Evolutionary conservation across 352 stramenopile genomes (phyloP), one percentile per base, ranked within the genome.

Genomic region (Pythium sukuiense): DNA sequence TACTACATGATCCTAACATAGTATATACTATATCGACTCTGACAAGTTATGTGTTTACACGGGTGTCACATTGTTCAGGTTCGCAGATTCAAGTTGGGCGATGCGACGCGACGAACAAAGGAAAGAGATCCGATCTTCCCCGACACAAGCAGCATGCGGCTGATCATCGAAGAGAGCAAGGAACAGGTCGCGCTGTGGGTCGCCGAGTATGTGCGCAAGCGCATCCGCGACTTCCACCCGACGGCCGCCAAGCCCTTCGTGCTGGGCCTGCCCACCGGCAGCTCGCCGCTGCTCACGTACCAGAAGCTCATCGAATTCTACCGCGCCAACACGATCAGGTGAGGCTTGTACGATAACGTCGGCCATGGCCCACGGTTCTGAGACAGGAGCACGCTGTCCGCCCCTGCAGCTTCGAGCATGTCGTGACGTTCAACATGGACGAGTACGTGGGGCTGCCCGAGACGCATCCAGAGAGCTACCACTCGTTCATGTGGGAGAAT

Each of bases 371-470:
- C 7, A 20, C 16, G 9, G 11, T 43, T 18, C 27, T 65, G 57
- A 52, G 43, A 55, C 37, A 57, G 56, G 56, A 1, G n/a, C 8
- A 35, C 8, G 45, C 45, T 52, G n/a, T 27, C 24, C 20, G n/a
- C 11, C 4, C 20, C 1, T 16, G 45, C 27, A 90, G 80, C 71
- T 97, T 97, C 60, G 69, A 92, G 66, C 74, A 97, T 61, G 88
- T 97, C 12, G 83, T 96, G 60, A 97, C 89, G 24, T 96, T 97
- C 72, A 97, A 97, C 67, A 96, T 97, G 88, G 89, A 97, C 72
- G 89, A 97, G 74, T 97, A 97, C 70, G 87, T 95, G 45, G 74
- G 71, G 45, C 61, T 97, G 29, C 72, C 87, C 2, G 73, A 88
- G 65, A 81, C 85, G 30, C 89, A 97, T 61, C 84, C 84, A 16